These are phyloP conservation scores for Rhizophora mangle DNA, from an alignment of 345 rosid genomes.

Conservation along the genomic window DNA sequence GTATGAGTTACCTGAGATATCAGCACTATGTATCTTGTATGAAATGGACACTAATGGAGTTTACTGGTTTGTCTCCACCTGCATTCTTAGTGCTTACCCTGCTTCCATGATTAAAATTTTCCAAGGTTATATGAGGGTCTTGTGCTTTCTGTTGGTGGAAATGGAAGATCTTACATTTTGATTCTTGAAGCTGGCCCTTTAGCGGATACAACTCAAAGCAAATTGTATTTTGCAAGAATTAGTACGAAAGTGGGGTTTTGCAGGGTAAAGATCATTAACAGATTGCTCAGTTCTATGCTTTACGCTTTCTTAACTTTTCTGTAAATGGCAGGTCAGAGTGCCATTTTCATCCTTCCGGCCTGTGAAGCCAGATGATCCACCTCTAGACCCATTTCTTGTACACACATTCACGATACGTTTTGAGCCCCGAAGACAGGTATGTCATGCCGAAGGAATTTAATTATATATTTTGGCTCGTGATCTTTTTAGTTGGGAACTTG, in stretches of 20 bases:
- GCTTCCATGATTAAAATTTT: slow-evolving; percentile 5
- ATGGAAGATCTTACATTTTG: slow-evolving; percentile 86
- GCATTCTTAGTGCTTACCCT: neutral
- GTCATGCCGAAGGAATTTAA: slow-evolving; percentile 14
- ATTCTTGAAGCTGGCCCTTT: slow-evolving; percentile 98
- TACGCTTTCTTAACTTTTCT: neutral
- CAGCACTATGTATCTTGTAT: neutral
- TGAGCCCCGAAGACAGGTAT: slow-evolving; percentile 96
- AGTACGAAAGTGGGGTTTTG: slow-evolving; percentile 90
- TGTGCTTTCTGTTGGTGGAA: slow-evolving; percentile 92
- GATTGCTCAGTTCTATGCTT: neutral
- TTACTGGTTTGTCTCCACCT: neutral
- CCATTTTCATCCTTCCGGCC: slow-evolving; percentile 95
- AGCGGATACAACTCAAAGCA: slow-evolving; percentile 79
- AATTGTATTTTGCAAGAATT: slow-evolving; percentile 81
- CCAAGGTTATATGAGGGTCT: slow-evolving; percentile 69
- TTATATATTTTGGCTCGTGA: neutral
- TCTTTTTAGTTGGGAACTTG: neutral
- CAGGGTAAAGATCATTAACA: slow-evolving; percentile 48
- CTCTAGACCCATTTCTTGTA: slow-evolving; percentile 87
- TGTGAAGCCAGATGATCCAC: slow-evolving; percentile 92
- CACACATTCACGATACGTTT: slow-evolving; percentile 91
- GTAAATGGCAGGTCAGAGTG: slow-evolving; percentile 71
- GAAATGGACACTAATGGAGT: neutral
- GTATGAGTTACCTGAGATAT: slow-evolving; percentile 30